phyloP scores from a whole-genome alignment of 2,329 filamentous ascomycete genomes.

The Penicillium sp. region DNA sequence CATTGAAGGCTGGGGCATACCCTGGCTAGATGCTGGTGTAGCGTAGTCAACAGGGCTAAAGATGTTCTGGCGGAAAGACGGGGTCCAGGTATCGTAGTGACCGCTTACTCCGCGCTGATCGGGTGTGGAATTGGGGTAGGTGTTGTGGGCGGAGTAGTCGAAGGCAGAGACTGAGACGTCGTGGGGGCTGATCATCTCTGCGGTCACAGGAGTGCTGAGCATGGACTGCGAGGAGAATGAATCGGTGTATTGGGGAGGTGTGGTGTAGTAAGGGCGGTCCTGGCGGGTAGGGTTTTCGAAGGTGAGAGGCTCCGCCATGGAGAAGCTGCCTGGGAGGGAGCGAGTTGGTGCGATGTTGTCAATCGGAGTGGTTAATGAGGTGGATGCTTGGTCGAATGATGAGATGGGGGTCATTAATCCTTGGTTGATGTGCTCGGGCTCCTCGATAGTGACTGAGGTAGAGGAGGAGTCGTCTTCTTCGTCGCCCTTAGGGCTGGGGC shows the following conservation, averaged over 20 bases:
- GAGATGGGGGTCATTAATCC: constrained; percentile 29
- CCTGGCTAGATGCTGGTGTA: constrained; percentile 20
- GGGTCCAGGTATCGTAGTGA: constrained; percentile 34
- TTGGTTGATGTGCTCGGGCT: constrained; percentile 31
- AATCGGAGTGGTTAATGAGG: constrained; percentile 28
- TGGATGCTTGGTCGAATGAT: constrained; percentile 25
- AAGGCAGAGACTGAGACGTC: constrained; percentile 32
- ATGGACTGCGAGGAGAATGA: constrained; percentile 32
- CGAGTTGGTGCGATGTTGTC: constrained; percentile 23
- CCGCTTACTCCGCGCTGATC: constrained; percentile 21
- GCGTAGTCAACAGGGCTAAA: constrained; percentile 36
- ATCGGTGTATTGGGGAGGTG: constrained; percentile 31
- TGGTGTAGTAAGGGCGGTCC: constrained; percentile 31
- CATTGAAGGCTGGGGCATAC: constrained; percentile 29
- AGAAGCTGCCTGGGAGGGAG: constrained; percentile 30
- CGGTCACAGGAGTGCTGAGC: constrained; percentile 28
- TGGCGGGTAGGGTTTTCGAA: constrained; percentile 28
- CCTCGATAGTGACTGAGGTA: constrained; percentile 25
- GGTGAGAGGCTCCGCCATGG: constrained; percentile 30
- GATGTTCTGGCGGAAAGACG: constrained; percentile 35
- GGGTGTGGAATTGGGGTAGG: constrained; percentile 26
- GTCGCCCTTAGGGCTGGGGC: constrained; percentile 34
- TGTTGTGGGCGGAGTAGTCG: constrained; percentile 31
- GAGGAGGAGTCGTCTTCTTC: constrained; percentile 34
- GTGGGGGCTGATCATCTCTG: constrained; percentile 32